phyloP scores from a whole-genome alignment of 176 grass and related monocot species.

The Aechmea fasciata region DNA sequence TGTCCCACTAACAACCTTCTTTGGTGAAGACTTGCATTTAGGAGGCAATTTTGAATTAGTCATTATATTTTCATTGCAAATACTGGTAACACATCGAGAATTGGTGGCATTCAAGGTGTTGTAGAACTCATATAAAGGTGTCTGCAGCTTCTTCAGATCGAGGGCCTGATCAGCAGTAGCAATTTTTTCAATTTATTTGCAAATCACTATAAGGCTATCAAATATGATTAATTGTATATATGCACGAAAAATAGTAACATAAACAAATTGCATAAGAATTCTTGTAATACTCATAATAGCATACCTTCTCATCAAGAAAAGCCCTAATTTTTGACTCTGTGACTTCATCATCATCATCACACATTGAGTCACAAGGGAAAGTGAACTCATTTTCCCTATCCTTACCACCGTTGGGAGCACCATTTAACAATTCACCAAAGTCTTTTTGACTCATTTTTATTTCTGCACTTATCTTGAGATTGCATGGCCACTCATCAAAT shows the following conservation, averaged over 20 bases:
- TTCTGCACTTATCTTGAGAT: constrained; percentile 43
- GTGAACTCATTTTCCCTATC: constrained; percentile 52
- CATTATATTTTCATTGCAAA: constrained; percentile 47
- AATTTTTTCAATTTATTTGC: neutral
- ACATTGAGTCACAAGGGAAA: constrained; percentile 47
- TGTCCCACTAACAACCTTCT: constrained; percentile 34
- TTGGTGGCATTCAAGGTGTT: constrained; percentile 57
- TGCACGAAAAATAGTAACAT: constrained; percentile 9
- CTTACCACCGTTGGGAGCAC: constrained; percentile 22
- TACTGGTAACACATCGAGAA: constrained; percentile 36
- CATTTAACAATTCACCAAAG: constrained; percentile 35
- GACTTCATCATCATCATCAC: constrained; percentile 78
- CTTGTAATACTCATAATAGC: constrained; percentile 4
- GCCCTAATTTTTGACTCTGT: constrained; percentile 87
- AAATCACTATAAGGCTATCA: neutral
- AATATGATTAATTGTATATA: neutral
- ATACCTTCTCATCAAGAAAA: constrained; percentile 95
- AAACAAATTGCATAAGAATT: constrained; percentile 11
- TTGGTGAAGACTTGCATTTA: constrained; percentile 50
- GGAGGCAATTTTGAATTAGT: constrained; percentile 63
- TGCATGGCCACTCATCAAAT: constrained; percentile 68
- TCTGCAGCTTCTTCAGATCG: constrained; percentile 95
- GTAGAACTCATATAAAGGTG: constrained; percentile 93
- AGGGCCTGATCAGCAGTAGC: constrained; percentile 44
- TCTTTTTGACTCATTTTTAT: constrained; percentile 36